phyloP scores from a whole-genome alignment of 805 yeast species.

The Saccharomycopsis lassenensis region DNA sequence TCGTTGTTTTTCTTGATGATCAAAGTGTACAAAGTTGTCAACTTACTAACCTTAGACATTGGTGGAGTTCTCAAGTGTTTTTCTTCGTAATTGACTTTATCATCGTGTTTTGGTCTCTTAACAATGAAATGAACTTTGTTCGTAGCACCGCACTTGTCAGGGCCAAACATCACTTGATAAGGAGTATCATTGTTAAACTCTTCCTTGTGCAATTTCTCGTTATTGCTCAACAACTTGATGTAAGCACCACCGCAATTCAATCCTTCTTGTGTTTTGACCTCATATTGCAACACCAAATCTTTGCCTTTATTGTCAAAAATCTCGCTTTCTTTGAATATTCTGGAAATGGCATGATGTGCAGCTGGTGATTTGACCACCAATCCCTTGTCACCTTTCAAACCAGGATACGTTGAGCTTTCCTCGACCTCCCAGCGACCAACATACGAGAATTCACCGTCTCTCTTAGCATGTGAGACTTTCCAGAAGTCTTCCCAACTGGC shows the following conservation, averaged over 20 bases:
- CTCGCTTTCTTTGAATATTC: conserved; percentile 41
- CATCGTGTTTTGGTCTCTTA: conserved; percentile 35
- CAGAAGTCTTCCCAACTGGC: conserved; percentile 35
- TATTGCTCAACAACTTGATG: conserved; percentile 52
- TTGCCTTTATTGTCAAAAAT: conserved; percentile 50
- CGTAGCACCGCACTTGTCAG: conserved; percentile 77
- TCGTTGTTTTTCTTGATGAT: conserved; percentile 53
- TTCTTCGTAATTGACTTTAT: conserved; percentile 37
- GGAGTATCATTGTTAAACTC: conserved; percentile 58
- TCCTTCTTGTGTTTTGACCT: conserved; percentile 73
- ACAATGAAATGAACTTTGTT: conserved; percentile 75
- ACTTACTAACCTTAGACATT: conserved; percentile 43
- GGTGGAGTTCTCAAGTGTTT: conserved; percentile 63
- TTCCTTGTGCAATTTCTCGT: conserved; percentile 27
- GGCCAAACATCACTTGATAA: conserved; percentile 88
- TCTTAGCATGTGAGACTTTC: conserved; percentile 49
- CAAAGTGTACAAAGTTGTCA: conserved; percentile 66
- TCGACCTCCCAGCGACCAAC: conserved; percentile 71
- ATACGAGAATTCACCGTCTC: conserved; percentile 46
- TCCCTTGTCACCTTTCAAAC: conserved; percentile 57
- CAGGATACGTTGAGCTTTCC: conserved; percentile 47
- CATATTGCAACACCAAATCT: conserved; percentile 79
- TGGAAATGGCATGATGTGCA: conserved; percentile 73
- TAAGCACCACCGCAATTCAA: conserved; percentile 86
- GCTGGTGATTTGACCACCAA: conserved; percentile 68